phyloP scores from a whole-genome alignment of 2,329 filamentous ascomycete species.

The Aspergillus intermedius region DNA sequence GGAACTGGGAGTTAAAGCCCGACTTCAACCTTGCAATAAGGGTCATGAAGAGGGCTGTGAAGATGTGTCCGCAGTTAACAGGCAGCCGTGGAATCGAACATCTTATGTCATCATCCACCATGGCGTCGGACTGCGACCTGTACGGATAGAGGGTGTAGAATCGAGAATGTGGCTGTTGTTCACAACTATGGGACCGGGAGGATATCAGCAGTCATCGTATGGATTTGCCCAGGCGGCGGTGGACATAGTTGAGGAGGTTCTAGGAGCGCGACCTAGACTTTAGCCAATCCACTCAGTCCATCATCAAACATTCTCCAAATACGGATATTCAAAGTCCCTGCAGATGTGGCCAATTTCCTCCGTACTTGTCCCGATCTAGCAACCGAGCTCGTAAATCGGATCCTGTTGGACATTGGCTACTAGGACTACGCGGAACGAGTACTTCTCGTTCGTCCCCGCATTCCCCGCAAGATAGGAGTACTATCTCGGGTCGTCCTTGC shows the following conservation, averaged over 20 bases:
- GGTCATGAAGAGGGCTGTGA: slow-evolving; percentile 65
- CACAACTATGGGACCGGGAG: slow-evolving; percentile 40
- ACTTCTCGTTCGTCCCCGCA: too few species aligned
- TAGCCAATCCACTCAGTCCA: too few species aligned
- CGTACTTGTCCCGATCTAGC: too few species aligned
- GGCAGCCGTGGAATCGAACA: slow-evolving; percentile 57
- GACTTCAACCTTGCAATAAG: slow-evolving; percentile 68
- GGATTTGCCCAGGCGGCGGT: slow-evolving; percentile 62
- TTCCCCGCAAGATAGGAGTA: too few species aligned
- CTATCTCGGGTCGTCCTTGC: too few species aligned
- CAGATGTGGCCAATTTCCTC: too few species aligned
- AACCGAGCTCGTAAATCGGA: too few species aligned
- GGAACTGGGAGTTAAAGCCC: slow-evolving; percentile 67
- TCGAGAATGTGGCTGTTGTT: slow-evolving; percentile 56
- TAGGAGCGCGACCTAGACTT: neutral
- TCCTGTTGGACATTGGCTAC: too few species aligned
- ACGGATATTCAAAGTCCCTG: too few species aligned
- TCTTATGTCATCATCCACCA: slow-evolving; percentile 69
- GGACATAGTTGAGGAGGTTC: slow-evolving; percentile 12
- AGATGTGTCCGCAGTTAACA: slow-evolving; percentile 22
- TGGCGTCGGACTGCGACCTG: slow-evolving; percentile 70
- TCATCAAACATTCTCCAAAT: too few species aligned
- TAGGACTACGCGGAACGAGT: too few species aligned
- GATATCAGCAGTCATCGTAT: slow-evolving; percentile 59
- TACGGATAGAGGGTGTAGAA: slow-evolving; percentile 61